Base-by-base conservation (phyloP, 2,329 filamentous ascomycete species). In the Fusarium robinianum region DNA sequence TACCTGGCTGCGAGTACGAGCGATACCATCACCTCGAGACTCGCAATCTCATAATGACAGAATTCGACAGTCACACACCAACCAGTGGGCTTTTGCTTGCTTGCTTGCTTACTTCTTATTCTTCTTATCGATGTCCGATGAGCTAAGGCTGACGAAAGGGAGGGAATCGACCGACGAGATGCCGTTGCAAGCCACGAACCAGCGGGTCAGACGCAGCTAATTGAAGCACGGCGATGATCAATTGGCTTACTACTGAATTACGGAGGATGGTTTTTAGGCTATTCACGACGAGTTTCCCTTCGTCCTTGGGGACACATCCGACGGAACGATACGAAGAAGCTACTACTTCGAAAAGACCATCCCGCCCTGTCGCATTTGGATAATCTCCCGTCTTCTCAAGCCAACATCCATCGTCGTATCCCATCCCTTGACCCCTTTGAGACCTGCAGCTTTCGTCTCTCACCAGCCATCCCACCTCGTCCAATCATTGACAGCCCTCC, bases 71-170 rank as follows among this genome's bases (percentile, higher is more conserved):
- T 53, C 43, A 53, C 51, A 53, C 48, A 32, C 32, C 33, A 35
- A 26, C 18, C 24, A 42, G 23, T 30, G 39, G 27, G 37, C 26
- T 24, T 36, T 15, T 29, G 43, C 14, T 10, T 25, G 38, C 23
- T 42, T 48, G 24, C 23, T 44, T 46, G 49, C 36, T n/a, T n/a
- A n/a, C n/a, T n/a, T n/a, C n/a, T n/a, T n/a, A n/a, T n/a, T n/a
- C n/a, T n/a, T n/a, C n/a, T n/a, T n/a, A n/a, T n/a, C n/a, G n/a
- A n/a, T n/a, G 36, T 18, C 17, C 25, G 19, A 60, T 54, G 55
- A 59, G 51, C 51, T 48, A 55, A 59, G 31, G 33, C 51, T 61
- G 55, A 58, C 51, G 45, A 57, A 47, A 41, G 30, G 21, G 26
- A 23, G 10, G 10, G 15, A 29, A 16, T 39, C 39, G n/a, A 8